These are phyloP conservation scores for Fusarium citri DNA, from an alignment of 2,329 filamentous ascomycete species.

Conservation along the genomic window DNA sequence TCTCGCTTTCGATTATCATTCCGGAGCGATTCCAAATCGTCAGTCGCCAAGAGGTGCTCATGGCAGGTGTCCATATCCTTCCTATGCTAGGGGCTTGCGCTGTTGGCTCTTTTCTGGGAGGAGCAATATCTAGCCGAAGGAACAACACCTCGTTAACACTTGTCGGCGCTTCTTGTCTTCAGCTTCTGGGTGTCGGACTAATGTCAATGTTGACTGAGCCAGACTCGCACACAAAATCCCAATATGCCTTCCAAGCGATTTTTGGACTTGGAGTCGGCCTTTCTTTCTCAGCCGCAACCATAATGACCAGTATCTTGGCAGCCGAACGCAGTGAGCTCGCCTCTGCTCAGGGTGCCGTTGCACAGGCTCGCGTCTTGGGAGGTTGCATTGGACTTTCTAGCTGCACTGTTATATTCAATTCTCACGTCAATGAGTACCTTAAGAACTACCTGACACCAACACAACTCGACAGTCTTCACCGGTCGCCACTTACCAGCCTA, in stretches of 20 bases:
- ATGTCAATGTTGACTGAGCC: conserved; percentile 58
- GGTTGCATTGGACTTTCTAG: conserved; percentile 69
- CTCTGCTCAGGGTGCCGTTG: conserved; percentile 69
- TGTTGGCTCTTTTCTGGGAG: conserved; percentile 66
- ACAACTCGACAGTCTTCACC: conserved; percentile 58
- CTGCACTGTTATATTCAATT: conserved; percentile 69
- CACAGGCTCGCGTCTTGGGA: conserved; percentile 70
- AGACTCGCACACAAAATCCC: conserved; percentile 51
- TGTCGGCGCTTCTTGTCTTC: conserved; percentile 61
- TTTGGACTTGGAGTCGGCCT: conserved; percentile 71
- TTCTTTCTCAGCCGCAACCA: conserved; percentile 67
- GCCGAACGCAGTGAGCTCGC: conserved; percentile 63
- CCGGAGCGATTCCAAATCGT: conserved; percentile 72
- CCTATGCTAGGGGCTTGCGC: conserved; percentile 69
- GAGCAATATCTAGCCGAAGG: conserved; percentile 62
- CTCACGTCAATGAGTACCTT: conserved; percentile 55
- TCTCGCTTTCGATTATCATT: conserved; percentile 68
- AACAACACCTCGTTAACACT: conserved; percentile 67
- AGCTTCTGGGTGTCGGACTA: conserved; percentile 64
- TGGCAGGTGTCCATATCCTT: conserved; percentile 67
- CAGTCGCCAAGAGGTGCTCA: conserved; percentile 63
- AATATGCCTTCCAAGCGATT: conserved; percentile 67
- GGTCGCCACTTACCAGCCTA: conserved; percentile 56
- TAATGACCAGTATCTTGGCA: conserved; percentile 66
- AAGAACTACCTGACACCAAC: conserved; percentile 49